These are phyloP conservation scores for Xylaria polymorpha DNA, from an alignment of 2,329 filamentous ascomycete genomes.

Conservation along the genomic window DNA sequence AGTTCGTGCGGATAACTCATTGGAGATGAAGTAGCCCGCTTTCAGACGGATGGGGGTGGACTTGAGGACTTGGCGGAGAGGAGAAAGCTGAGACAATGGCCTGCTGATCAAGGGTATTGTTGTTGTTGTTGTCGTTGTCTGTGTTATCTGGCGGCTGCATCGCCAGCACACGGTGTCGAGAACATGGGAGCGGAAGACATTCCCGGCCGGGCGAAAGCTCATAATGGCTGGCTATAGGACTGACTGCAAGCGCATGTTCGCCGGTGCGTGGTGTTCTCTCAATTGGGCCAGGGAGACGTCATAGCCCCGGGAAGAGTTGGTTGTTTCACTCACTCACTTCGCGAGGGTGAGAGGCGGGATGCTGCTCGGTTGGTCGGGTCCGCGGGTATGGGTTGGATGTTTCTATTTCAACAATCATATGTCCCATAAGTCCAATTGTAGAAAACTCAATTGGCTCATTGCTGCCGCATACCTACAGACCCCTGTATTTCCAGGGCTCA, in stretches of 20 bases:
- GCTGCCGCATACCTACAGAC: not conserved
- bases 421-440: slow-evolving; percentile 1
- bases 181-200: slow-evolving; percentile 44
- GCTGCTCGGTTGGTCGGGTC: not conserved
- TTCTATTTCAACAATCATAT: not conserved
- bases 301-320: slow-evolving; percentile 15
- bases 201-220: slow-evolving; percentile 49
- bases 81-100: slow-evolving; percentile 39
- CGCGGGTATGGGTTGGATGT: not conserved
- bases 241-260: slow-evolving; percentile 45
- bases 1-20: slow-evolving; percentile 38
- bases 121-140: not conserved
- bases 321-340: not conserved
- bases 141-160: slow-evolving; percentile 43
- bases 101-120: slow-evolving; percentile 11
- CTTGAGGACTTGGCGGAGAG: slow-evolving; percentile 33
- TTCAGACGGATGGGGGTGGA: slow-evolving; percentile 43
- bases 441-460: slow-evolving; percentile 29
- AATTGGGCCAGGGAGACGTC: slow-evolving; percentile 26
- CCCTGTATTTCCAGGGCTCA: not conserved
- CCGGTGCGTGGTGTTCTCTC: slow-evolving; percentile 26
- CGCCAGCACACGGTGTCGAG: slow-evolving; percentile 48
- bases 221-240: slow-evolving; percentile 43
- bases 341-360: not conserved
- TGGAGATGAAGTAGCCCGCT: slow-evolving; percentile 49